These are phyloP conservation scores for Blastobotrys americana DNA, from an alignment of 805 yeast genomes.

Conservation along the genomic window DNA sequence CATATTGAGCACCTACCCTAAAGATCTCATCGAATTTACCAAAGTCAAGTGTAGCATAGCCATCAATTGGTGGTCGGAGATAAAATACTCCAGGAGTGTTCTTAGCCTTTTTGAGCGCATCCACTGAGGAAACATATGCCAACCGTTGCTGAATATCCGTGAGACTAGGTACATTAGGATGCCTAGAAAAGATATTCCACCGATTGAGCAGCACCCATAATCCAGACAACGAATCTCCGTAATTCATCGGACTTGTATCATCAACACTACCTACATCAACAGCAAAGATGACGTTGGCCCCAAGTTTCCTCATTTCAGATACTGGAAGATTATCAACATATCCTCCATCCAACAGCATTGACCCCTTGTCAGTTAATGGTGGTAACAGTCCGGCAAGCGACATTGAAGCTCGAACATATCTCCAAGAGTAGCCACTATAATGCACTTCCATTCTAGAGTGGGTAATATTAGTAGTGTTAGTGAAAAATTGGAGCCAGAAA, in stretches of 20 bases:
- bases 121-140: constrained; percentile 92
- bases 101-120: constrained; percentile 85
- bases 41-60: constrained; percentile 86
- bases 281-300: constrained; percentile 81
- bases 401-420: constrained; percentile 94
- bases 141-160: constrained; percentile 89
- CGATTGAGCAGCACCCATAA: constrained; percentile 74
- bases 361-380: constrained; percentile 74
- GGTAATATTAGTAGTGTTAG: constrained; percentile 92
- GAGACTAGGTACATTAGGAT: constrained; percentile 87
- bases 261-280: constrained; percentile 95
- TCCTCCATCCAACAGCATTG: constrained; percentile 94
- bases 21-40: constrained; percentile 87
- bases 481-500: constrained; percentile 83
- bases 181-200: constrained; percentile 81
- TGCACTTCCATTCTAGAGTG: constrained; percentile 94
- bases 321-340: constrained; percentile 92
- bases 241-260: constrained; percentile 80
- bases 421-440: constrained; percentile 88
- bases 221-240: constrained; percentile 91
- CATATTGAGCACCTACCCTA: constrained; percentile 71
- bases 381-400: constrained; percentile 91
- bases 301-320: constrained; percentile 75
- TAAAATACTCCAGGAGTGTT: constrained; percentile 76
- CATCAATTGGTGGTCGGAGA: constrained; percentile 89